Percentiles rank a stretch among this genome's conserved stretches.
Conservation (phyloP, 2,329 filamentous ascomycete genomes). For the Calcarisporium arbuscula region DNA sequence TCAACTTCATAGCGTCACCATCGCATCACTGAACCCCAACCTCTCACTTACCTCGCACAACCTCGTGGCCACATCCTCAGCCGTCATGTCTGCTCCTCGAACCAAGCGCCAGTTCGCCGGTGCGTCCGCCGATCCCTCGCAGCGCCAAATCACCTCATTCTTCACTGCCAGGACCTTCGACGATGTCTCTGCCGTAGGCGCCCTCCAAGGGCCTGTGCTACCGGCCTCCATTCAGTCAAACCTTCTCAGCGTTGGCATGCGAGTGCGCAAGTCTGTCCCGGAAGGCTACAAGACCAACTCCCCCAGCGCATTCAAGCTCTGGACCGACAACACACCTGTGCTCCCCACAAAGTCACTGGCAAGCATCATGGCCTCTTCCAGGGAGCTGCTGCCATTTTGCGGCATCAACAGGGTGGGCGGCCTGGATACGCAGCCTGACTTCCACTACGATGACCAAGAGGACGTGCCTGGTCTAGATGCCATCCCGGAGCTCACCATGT, state of each 20-base stretch:
- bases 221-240: conserved; percentile 67
- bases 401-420: conserved; percentile 73
- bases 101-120: conserved; percentile 58
- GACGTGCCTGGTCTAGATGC: conserved; percentile 29
- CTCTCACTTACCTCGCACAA: neutral
- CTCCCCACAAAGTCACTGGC: neutral
- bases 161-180: conserved; percentile 37
- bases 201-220: conserved; percentile 39
- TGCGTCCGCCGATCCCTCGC: conserved; percentile 49
- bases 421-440: conserved; percentile 51
- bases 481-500: conserved; percentile 45
- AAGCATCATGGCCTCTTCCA: conserved; percentile 20
- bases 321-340: conserved; percentile 29
- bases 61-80: neutral
- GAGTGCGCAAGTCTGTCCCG: conserved; percentile 83
- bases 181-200: conserved; percentile 26
- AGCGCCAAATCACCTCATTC: conserved; percentile 60
- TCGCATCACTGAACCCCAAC: neutral
- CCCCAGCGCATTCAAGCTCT: conserved; percentile 46
- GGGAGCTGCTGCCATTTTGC: conserved; percentile 74
- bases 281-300: conserved; percentile 81
- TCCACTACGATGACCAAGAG: conserved; percentile 16
- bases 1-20: neutral
- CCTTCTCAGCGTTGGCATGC: conserved; percentile 90
- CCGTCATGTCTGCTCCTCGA: conserved; percentile 46